These are phyloP conservation scores for Torulaspora indica DNA, from an alignment of 805 yeast species.

Conservation along the genomic window DNA sequence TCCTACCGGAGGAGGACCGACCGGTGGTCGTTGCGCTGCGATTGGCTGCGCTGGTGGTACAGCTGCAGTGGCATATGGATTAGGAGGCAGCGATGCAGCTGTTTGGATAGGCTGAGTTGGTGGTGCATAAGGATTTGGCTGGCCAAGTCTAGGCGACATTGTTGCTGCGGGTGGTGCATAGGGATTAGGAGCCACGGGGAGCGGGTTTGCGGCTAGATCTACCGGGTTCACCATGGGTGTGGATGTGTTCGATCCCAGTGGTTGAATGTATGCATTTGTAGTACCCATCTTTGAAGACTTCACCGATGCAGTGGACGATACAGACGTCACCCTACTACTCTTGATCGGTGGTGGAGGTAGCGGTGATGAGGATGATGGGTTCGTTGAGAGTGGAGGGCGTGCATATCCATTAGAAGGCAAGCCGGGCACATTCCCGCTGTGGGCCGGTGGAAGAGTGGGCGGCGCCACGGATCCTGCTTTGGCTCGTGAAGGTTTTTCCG, in stretches of 20 bases:
- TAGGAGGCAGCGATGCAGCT: slow-evolving; percentile 11
- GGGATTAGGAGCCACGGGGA: slow-evolving; percentile 17
- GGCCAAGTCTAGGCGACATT: slow-evolving; percentile 15
- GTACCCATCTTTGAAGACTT: slow-evolving; percentile 11
- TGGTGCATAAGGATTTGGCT: slow-evolving; percentile 36
- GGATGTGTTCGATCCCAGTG: slow-evolving; percentile 4
- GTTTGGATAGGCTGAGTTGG: slow-evolving; percentile 20
- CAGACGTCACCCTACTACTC: slow-evolving; percentile 16
- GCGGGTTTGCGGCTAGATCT: slow-evolving; percentile 8
- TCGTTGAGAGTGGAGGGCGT: slow-evolving; percentile 32
- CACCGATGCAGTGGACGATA: slow-evolving; percentile 14
- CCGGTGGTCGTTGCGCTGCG: slow-evolving; percentile 20
- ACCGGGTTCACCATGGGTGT: slow-evolving; percentile 11
- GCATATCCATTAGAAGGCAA: slow-evolving; percentile 13
- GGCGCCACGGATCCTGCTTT: slow-evolving; percentile 39
- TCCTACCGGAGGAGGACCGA: slow-evolving; percentile 28
- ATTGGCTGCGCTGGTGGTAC: slow-evolving; percentile 17
- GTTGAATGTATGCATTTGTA: slow-evolving; percentile 19
- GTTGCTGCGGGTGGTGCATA: slow-evolving; percentile 24
- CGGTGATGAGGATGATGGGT: slow-evolving; percentile 21
- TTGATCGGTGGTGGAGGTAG: slow-evolving; percentile 26
- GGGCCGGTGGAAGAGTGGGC: slow-evolving; percentile 15
- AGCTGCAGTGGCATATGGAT: slow-evolving; percentile 17
- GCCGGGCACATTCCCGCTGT: slow-evolving; percentile 11
- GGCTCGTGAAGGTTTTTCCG: slow-evolving; percentile 33